Base-by-base conservation (phyloP, 2,329 filamentous ascomycete species). In the Pyricularia grisea region DNA sequence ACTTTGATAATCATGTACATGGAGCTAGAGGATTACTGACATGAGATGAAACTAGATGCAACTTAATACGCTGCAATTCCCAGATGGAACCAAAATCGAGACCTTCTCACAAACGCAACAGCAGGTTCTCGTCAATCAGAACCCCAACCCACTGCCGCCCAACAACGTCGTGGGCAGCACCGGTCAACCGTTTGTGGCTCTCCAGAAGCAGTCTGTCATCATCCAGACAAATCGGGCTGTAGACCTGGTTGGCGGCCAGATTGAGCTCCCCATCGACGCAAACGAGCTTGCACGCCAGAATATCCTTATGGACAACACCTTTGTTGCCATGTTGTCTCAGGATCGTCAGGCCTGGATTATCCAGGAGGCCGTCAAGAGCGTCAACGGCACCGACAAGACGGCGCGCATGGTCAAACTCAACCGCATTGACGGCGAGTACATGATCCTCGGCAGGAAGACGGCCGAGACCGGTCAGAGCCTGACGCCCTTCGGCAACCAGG, bases 321-420 rank as follows among this genome's bases (percentile, higher is more conserved):
- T 67, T 23, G 55, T 67, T 2, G 66, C 66, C 27, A 60, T 60
- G 66, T 55, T 67, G 23, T 67, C 66, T 27, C 11, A 20, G 42
- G 66, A 67, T 31, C 66, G 66, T n/a, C 66, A 67, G 28, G 66
- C 66, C 27, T 67, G 66, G 66, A 67, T 67, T 28, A 33, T 67
- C 28, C 27, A 50, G 50, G 66, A 67, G 55, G 25, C 28, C 27
- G 63, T 67, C 66, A 67, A 67, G 55, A 61, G 42, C 12, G 66
- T 67, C 55, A 67, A 67, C 66, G 61, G 66, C 25, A 67, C 66
- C 28, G 66, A 67, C 55, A 67, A 67, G 50, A 67, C 66, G 28
- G 66, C 61, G 10, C 66, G 66, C 50, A 67, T 67, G 66, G 30
- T 67, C 17, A 67, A 67, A 30, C 66, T 67, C 11, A 67, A 67